Conservation (phyloP, 208 protist species). For the Acanthamoeba royreba region DNA sequence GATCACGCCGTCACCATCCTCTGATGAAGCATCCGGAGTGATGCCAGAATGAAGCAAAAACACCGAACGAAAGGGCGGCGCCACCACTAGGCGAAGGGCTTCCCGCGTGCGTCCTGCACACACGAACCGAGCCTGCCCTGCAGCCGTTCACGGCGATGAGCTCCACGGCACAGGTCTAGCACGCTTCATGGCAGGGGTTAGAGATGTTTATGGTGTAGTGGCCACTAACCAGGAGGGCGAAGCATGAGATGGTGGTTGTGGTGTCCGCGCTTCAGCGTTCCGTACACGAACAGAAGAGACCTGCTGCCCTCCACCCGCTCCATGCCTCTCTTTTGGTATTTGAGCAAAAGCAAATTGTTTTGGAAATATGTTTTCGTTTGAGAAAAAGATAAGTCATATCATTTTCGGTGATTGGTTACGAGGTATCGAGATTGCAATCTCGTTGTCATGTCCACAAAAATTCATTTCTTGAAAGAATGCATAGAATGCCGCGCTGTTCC, state of each 20-base stretch:
- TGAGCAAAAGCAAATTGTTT: too few relatives aligned
- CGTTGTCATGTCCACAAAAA: too few relatives aligned
- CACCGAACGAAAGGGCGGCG: not conserved
- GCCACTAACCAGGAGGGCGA: not conserved
- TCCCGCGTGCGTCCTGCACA: not conserved
- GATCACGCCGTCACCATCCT: too few relatives aligned
- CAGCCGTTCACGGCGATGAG: not conserved
- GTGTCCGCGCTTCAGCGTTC: constrained; percentile 1
- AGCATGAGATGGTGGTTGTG: not conserved
- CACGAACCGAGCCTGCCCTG: not conserved
- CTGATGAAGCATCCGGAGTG: not conserved
- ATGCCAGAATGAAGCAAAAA: not conserved
- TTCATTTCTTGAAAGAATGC: too few relatives aligned
- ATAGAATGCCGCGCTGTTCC: too few relatives aligned
- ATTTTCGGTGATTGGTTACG: too few relatives aligned
- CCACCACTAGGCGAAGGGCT: not conserved
- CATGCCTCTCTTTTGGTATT: too few relatives aligned
- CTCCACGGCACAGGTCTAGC: not conserved
- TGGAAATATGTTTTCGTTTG: too few relatives aligned
- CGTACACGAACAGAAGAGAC: constrained; percentile 9
- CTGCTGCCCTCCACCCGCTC: too few relatives aligned
- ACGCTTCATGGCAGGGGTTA: not conserved
- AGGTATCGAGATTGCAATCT: too few relatives aligned
- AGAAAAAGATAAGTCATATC: too few relatives aligned
- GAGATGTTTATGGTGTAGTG: not conserved